phyloP scores from a whole-genome alignment of 768 basidiomycete species.

The Auriscalpium orientale region DNA sequence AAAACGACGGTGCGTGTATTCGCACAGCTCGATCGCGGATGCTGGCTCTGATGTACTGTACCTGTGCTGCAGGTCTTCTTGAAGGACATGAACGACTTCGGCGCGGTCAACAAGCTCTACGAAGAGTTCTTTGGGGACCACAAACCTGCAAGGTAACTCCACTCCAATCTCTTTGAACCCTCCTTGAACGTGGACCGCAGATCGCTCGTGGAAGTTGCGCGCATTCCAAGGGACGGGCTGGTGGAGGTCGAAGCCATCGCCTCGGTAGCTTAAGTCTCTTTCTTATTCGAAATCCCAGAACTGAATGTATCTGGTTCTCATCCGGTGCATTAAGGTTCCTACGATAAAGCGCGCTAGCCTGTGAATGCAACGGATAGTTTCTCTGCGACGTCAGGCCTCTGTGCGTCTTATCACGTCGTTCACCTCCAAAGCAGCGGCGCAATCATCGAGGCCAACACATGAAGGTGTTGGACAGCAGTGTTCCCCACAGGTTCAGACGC shows the following conservation, averaged over 20 bases:
- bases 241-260: conserved; percentile 91
- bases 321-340: too few species aligned
- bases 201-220: conserved; percentile 82
- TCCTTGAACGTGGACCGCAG: background rate
- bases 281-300: too few species aligned
- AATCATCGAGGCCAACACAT: too few species aligned
- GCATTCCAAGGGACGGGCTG: conserved; percentile 85
- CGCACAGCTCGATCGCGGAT: background rate
- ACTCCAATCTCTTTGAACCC: background rate
- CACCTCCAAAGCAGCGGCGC: too few species aligned
- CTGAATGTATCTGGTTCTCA: too few species aligned
- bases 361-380: too few species aligned
- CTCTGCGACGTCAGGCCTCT: too few species aligned
- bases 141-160: conserved; percentile 67
- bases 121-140: conserved; percentile 79
- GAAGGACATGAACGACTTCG: conserved; percentile 90
- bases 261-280: background rate
- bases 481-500: too few species aligned
- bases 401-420: too few species aligned
- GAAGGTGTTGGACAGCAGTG: too few species aligned
- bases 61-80: conserved; percentile 64
- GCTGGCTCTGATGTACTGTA: background rate
- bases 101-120: conserved; percentile 73
- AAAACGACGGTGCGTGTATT: conserved; percentile 75
- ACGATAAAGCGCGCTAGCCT: too few species aligned